These are phyloP conservation scores for Paramecium tetraurelia DNA, from an alignment of 73 alveolate genomes.

Conservation along the genomic window DNA sequence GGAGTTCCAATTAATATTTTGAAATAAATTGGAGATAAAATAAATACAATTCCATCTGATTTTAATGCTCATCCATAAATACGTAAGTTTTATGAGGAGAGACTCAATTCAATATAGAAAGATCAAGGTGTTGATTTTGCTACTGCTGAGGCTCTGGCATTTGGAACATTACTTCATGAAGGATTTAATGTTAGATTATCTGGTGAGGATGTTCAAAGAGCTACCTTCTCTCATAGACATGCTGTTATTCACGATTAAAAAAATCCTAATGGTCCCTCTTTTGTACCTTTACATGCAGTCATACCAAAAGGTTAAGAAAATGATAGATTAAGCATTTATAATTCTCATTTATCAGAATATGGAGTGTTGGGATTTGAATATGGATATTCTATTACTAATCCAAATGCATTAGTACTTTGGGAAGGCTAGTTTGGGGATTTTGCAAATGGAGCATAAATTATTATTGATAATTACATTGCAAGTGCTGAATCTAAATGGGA, in stretches of 20 bases:
- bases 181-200: constrained; percentile 78
- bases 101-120: constrained; percentile 62
- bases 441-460: constrained; percentile 93
- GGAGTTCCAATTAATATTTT: constrained; percentile 53
- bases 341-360: constrained; percentile 76
- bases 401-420: constrained; percentile 83
- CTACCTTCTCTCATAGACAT: constrained; percentile 86
- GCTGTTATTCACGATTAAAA: constrained; percentile 71
- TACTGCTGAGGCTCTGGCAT: constrained; percentile 88
- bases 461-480: constrained; percentile 85
- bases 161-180: constrained; percentile 78
- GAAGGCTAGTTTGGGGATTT: constrained; percentile 97
- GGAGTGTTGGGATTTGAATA: constrained; percentile 94
- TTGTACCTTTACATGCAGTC: constrained; percentile 62
- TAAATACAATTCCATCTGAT: constrained; percentile 68
- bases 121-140: constrained; percentile 81
- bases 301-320: constrained; percentile 6
- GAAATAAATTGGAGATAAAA: constrained; percentile 68
- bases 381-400: constrained; percentile 89
- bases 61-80: constrained; percentile 74
- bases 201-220: constrained; percentile 86
- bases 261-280: constrained; percentile 44
- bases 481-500: constrained; percentile 92
- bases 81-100: constrained; percentile 69
- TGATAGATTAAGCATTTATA: constrained; percentile 50